A percentile compares a stretch with the other conserved stretches of the same genome.
Evolutionary conservation across 129 eudicot genomes (phyloP).

Genomic region (Tanacetum coccineum): DNA sequence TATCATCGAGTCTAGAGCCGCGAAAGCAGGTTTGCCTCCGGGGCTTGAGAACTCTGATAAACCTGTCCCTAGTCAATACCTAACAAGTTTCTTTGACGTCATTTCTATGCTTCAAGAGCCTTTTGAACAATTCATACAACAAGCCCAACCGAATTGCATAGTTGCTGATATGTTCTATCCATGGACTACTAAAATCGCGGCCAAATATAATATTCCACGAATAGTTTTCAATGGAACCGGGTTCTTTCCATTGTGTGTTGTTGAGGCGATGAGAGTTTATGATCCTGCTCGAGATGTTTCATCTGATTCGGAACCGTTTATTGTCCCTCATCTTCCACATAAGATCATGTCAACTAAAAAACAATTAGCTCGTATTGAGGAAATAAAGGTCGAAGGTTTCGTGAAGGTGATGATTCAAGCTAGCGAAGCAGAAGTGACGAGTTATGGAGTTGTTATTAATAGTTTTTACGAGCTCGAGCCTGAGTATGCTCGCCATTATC

Average conservation of each 20-base stretch:
- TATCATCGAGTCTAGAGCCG: constrained; percentile 27
- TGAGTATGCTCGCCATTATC: constrained; percentile 44
- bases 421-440: constrained; percentile 30
- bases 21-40: constrained; percentile 34
- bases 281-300: constrained; percentile 34
- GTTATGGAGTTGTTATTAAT: constrained; percentile 57
- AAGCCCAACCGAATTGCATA: constrained; percentile 35
- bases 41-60: constrained; percentile 42
- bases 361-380: constrained; percentile 24
- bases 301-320: constrained; percentile 45
- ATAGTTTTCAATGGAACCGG: constrained; percentile 57
- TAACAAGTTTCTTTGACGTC: constrained; percentile 25
- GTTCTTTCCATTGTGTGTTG: constrained; percentile 38
- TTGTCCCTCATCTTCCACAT: constrained; percentile 57
- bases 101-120: constrained; percentile 42
- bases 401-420: constrained; percentile 13
- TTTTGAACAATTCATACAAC: constrained; percentile 42
- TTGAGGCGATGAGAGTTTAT: constrained; percentile 17
- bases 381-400: constrained; percentile 3
- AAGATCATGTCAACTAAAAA: constrained; percentile 33
- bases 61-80: constrained; percentile 3
- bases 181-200: constrained; percentile 55
- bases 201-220: constrained; percentile 55
- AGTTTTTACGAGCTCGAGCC: constrained; percentile 68
- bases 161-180: constrained; percentile 48